A percentile compares a stretch with the other conserved stretches of the same genome.
These are phyloP conservation scores for Hypoxylon intermedium DNA, from an alignment of 495 filamentous ascomycete genomes.

Conservation along the genomic window DNA sequence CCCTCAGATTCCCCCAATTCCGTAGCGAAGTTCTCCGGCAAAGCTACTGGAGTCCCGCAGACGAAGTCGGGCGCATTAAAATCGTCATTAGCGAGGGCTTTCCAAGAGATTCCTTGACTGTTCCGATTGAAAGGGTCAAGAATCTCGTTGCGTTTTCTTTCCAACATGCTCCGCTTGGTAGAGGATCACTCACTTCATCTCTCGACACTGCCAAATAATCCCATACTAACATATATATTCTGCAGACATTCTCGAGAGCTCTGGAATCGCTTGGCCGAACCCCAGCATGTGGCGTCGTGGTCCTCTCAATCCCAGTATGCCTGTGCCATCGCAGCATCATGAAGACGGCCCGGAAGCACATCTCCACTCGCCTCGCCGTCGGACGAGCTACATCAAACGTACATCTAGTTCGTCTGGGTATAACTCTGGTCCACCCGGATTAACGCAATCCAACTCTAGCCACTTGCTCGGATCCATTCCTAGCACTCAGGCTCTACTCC, in stretches of 20 bases:
- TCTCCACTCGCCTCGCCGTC: slow-evolving; percentile 51
- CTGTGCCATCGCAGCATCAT: slow-evolving; percentile 50
- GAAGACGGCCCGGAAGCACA: slow-evolving; percentile 52
- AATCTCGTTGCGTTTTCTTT: slow-evolving; percentile 83
- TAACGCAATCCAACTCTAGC: slow-evolving; percentile 23
- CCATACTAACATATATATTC: slow-evolving; percentile 20
- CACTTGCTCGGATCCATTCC: slow-evolving; percentile 38
- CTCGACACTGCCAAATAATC: slow-evolving; percentile 12
- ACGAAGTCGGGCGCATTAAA: slow-evolving; percentile 75
- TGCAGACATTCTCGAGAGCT: slow-evolving; percentile 73
- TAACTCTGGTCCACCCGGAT: slow-evolving; percentile 19
- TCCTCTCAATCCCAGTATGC: slow-evolving; percentile 44
- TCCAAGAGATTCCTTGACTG: slow-evolving; percentile 53
- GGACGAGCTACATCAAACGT: slow-evolving; percentile 35
- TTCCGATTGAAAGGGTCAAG: slow-evolving; percentile 72
- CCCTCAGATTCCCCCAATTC: slow-evolving; percentile 76
- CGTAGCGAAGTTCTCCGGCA: slow-evolving; percentile 74
- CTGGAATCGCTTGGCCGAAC: slow-evolving; percentile 85
- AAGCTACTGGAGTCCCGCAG: slow-evolving; percentile 73
- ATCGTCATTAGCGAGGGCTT: slow-evolving; percentile 82
- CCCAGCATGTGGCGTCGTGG: slow-evolving; percentile 71
- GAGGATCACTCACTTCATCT: slow-evolving; percentile 27
- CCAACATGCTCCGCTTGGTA: slow-evolving; percentile 83
- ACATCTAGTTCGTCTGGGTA: slow-evolving; percentile 18
- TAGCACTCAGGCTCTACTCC: slow-evolving; percentile 31